phyloP scores from a whole-genome alignment of 176 grass and related monocot species.

The Musa itinerans region DNA sequence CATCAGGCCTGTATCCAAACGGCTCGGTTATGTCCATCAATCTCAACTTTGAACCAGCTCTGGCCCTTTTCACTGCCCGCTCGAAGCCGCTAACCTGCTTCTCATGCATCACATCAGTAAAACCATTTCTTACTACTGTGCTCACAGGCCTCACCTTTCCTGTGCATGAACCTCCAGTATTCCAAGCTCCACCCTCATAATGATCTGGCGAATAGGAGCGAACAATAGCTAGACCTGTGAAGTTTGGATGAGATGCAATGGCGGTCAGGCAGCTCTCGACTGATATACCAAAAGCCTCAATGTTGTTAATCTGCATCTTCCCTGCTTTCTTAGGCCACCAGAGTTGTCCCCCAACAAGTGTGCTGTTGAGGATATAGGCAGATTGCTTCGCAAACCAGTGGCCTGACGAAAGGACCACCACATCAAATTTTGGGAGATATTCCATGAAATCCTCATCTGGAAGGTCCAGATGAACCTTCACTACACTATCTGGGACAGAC shows the following conservation, averaged over 20 bases:
- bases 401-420: conserved; percentile 81
- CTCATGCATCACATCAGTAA: conserved; percentile 61
- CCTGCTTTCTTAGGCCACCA: conserved; percentile 63
- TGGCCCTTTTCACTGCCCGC: conserved; percentile 45
- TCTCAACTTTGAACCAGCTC: conserved; percentile 47
- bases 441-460: conserved; percentile 80
- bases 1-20: conserved; percentile 69
- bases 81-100: conserved; percentile 58
- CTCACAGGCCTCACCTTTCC: conserved; percentile 58
- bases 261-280: conserved; percentile 66
- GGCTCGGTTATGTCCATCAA: conserved; percentile 79
- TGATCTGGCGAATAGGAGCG: conserved; percentile 85
- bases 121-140: conserved; percentile 55
- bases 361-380: conserved; percentile 51
- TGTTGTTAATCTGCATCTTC: conserved; percentile 72
- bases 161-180: conserved; percentile 79
- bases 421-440: conserved; percentile 64
- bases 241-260: conserved; percentile 63
- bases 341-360: conserved; percentile 74
- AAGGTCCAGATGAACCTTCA: conserved; percentile 81
- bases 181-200: conserved; percentile 90
- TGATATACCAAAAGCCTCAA: conserved; percentile 72
- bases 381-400: conserved; percentile 91
- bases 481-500: conserved; percentile 51
- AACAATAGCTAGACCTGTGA: conserved; percentile 62